Conservation (phyloP, 768 basidiomycete genomes). For the Leucocoprinus sp. region DNA sequence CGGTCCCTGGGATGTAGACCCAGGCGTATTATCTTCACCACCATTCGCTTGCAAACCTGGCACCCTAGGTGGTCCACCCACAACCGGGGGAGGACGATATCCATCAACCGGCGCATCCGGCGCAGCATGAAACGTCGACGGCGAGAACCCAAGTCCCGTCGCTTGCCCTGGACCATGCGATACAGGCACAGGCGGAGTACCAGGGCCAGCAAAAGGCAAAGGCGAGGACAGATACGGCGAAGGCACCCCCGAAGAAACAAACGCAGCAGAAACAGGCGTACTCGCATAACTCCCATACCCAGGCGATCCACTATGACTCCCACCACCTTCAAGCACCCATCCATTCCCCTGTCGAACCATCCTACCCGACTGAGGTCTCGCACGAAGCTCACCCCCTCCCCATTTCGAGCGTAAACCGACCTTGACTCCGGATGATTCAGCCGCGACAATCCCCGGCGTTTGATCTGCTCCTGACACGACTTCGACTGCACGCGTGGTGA, state of each 20-base stretch:
- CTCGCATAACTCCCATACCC: conserved; percentile 25
- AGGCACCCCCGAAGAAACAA: conserved; percentile 14
- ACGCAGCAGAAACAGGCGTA: conserved; percentile 25
- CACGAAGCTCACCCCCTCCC: conserved; percentile 55
- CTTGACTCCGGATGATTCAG: conserved; percentile 53
- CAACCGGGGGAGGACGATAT: conserved; percentile 13
- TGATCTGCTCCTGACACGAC: conserved; percentile 50
- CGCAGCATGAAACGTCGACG: conserved; percentile 11
- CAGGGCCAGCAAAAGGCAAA: conserved; percentile 14
- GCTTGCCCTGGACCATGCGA: too few species aligned
- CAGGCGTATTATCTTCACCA: conserved; percentile 18
- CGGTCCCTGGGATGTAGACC: conserved; percentile 25
- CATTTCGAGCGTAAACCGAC: conserved; percentile 55
- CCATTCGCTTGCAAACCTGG: conserved; percentile 13
- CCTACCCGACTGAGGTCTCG: conserved; percentile 37
- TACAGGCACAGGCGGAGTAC: conserved; percentile 11
- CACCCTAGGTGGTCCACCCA: conserved; percentile 16
- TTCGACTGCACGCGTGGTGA: conserved; percentile 57
- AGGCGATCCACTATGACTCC: conserved; percentile 22
- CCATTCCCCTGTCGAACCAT: conserved; percentile 51
- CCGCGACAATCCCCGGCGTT: conserved; percentile 47
- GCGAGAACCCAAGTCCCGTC: conserved; percentile 11
- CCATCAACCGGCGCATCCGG: conserved; percentile 13
- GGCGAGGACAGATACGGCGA: conserved; percentile 27
- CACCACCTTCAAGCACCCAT: conserved; percentile 50